phyloP scores from a whole-genome alignment of 1,284 basidiomycete species.

The Singerocomus rubriflavus region DNA sequence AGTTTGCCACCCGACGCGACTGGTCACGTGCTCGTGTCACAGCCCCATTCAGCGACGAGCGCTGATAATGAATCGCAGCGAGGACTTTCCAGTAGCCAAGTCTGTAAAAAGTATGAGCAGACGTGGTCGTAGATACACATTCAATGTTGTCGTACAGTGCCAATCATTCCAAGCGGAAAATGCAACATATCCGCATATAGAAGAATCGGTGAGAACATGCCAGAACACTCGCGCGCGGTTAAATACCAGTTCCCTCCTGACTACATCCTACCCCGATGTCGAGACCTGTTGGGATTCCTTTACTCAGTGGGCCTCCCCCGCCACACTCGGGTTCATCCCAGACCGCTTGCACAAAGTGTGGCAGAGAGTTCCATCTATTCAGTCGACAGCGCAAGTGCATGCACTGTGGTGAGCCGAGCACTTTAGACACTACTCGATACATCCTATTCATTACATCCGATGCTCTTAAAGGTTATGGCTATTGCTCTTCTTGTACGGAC shows the following conservation, averaged over 20 bases:
- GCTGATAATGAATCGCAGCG: too few relatives aligned
- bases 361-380: constrained; percentile 71
- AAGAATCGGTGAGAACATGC: constrained; percentile 15
- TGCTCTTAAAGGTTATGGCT: constrained; percentile 53
- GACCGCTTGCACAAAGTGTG: constrained; percentile 63
- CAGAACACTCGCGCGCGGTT: constrained; percentile 5
- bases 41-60: too few relatives aligned
- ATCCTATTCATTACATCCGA: neutral
- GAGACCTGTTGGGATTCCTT: constrained; percentile 49
- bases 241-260: neutral
- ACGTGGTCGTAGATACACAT: too few relatives aligned
- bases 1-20: constrained; percentile 29
- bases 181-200: neutral
- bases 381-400: constrained; percentile 63
- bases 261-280: constrained; percentile 15
- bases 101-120: too few relatives aligned
- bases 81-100: too few relatives aligned
- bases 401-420: constrained; percentile 61
- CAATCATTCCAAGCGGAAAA: too few relatives aligned
- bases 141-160: too few relatives aligned
- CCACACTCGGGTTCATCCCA: constrained; percentile 38
- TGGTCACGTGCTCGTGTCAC: constrained; percentile 20
- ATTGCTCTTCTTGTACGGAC: constrained; percentile 69
- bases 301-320: constrained; percentile 64
- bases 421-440: neutral